Conservation (phyloP, 2,329 filamentous ascomycete genomes). For the Hypoxylon sp. region DNA sequence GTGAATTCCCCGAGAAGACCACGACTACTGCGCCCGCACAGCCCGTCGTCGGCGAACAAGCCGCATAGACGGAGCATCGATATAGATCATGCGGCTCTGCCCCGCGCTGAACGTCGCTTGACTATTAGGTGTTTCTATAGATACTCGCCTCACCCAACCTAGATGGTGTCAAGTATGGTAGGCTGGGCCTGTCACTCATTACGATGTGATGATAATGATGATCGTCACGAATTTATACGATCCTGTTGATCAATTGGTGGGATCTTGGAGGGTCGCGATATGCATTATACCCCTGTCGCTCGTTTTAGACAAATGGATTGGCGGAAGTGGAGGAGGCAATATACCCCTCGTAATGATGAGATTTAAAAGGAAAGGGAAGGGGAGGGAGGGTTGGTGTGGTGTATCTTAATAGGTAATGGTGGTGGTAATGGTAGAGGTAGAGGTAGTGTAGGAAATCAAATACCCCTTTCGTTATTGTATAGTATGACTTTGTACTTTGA, state of each 20-base stretch:
- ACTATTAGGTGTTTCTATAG: slow-evolving; percentile 6
- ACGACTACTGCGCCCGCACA: slow-evolving; percentile 47
- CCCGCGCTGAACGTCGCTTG: slow-evolving; percentile 30
- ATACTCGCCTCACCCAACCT: slow-evolving; percentile 21
- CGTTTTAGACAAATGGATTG: slow-evolving; percentile 16
- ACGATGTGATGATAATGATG: slow-evolving; percentile 31
- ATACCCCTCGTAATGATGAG: slow-evolving; percentile 37
- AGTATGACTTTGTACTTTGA: neutral
- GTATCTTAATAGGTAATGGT: slow-evolving; percentile 37
- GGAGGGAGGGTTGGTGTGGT: neutral
- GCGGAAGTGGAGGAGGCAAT: slow-evolving; percentile 25
- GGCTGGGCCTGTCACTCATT: slow-evolving; percentile 42
- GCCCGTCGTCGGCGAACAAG: slow-evolving; percentile 44
- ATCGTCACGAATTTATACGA: slow-evolving; percentile 14
- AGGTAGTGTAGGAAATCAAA: slow-evolving; percentile 29
- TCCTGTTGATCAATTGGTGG: slow-evolving; percentile 13
- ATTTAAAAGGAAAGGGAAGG: neutral
- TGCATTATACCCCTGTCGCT: slow-evolving; percentile 37
- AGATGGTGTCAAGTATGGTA: slow-evolving; percentile 28
- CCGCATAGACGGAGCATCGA: slow-evolving; percentile 28
- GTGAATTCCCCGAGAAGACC: slow-evolving; percentile 63
- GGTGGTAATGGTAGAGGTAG: slow-evolving; percentile 28
- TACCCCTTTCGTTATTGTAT: slow-evolving; percentile 33
- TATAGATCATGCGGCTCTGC: slow-evolving; percentile 15
- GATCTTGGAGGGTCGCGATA: slow-evolving; percentile 23